Evolutionary conservation across 305 asterid species (phyloP).

Genomic region (Fraxinus platypoda): DNA sequence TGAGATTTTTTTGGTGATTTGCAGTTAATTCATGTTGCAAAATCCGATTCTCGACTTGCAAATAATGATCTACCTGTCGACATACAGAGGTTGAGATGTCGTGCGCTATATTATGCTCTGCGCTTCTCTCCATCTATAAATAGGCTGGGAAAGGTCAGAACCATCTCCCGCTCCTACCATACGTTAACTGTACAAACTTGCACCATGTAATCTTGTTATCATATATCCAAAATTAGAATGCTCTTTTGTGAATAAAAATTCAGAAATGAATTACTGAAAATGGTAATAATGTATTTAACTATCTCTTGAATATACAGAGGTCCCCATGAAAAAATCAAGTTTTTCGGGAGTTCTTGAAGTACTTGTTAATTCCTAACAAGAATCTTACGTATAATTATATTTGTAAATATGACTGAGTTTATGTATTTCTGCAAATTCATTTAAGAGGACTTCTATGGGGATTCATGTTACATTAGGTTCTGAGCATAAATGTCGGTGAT

Average conservation of each 20-base stretch:
- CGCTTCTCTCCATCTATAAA: conserved; percentile 79
- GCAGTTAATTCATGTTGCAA: conserved; percentile 89
- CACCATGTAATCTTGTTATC: conserved; percentile 18
- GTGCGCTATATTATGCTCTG: conserved; percentile 79
- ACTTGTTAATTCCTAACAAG: conserved; percentile 4
- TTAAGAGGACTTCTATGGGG: conserved; percentile 50
- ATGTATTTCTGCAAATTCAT: conserved; percentile 34
- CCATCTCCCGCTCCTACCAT: conserved; percentile 14
- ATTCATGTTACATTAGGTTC: conserved; percentile 67
- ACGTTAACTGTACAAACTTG: conserved; percentile 16
- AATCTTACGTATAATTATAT: not conserved
- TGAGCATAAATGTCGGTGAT: conserved; percentile 80
- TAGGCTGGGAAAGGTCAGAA: conserved; percentile 78
- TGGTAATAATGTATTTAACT: not conserved
- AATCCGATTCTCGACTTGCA: conserved; percentile 94
- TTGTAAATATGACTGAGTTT: conserved; percentile 12
- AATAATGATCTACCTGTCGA: conserved; percentile 92
- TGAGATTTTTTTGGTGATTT: conserved; percentile 16
- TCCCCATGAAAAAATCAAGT: conserved; percentile 5
- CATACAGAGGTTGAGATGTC: conserved; percentile 95
- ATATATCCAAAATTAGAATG: not conserved
- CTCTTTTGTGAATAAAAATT: conserved; percentile 9
- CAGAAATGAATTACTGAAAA: not conserved
- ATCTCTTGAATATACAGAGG: not conserved
- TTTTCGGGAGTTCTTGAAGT: conserved; percentile 1